Conservation (phyloP, 2,329 filamentous ascomycete genomes). For the Chalara sp. region DNA sequence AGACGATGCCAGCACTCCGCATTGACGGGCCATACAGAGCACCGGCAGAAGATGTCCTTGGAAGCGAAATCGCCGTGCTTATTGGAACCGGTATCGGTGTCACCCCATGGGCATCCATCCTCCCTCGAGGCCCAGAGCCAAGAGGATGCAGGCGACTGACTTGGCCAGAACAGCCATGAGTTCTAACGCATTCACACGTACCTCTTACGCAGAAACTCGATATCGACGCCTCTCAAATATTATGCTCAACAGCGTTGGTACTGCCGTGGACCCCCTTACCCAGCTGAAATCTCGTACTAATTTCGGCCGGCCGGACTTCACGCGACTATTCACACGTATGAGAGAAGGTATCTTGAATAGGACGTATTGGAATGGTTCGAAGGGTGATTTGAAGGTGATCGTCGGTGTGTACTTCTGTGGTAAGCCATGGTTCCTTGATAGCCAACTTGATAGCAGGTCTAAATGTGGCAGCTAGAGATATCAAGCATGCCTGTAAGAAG, state of each 20-base stretch:
- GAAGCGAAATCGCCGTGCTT: slow-evolving; percentile 82
- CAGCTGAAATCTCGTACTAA: too few relatives aligned
- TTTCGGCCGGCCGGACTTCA: slow-evolving; percentile 83
- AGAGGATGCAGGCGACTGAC: slow-evolving; percentile 58
- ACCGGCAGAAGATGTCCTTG: slow-evolving; percentile 93
- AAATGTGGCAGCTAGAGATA: too few relatives aligned
- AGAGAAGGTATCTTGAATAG: slow-evolving; percentile 79
- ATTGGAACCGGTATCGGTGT: too few relatives aligned
- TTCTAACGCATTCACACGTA: too few relatives aligned
- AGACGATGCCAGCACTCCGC: slow-evolving; percentile 82
- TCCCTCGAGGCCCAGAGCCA: slow-evolving; percentile 83
- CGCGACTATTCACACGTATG: slow-evolving; percentile 74
- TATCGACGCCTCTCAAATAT: slow-evolving; percentile 88
- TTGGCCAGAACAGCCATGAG: too few relatives aligned
- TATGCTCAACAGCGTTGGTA: too few relatives aligned
- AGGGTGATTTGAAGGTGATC: slow-evolving; percentile 69
- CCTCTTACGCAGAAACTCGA: too few relatives aligned
- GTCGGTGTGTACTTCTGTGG: slow-evolving; percentile 97
- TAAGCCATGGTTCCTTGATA: too few relatives aligned
- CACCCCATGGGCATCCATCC: slow-evolving; percentile 79
- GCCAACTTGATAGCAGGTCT: too few relatives aligned
- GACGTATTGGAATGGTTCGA: slow-evolving; percentile 79
- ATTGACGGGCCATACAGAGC: slow-evolving; percentile 96
- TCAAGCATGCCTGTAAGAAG: too few relatives aligned
- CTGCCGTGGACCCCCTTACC: too few relatives aligned